These are phyloP conservation scores for Nothophytophthora sp. DNA, from an alignment of 352 stramenopile species.

Conservation along the genomic window DNA sequence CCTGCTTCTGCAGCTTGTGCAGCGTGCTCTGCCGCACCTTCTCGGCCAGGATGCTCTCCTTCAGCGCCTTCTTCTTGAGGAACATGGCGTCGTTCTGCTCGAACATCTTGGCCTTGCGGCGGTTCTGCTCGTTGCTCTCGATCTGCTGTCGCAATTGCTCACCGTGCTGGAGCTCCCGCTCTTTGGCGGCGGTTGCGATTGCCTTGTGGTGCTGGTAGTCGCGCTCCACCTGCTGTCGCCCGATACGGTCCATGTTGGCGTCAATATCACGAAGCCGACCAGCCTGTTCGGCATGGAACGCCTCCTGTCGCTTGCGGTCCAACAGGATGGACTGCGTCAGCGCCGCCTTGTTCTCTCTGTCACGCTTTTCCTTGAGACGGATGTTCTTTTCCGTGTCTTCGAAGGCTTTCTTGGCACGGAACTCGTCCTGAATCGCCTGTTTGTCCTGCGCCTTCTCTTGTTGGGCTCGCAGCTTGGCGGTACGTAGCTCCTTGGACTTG, in stretches of 20 bases:
- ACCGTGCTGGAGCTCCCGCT: constrained; percentile 39
- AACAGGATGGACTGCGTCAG: constrained; percentile 51
- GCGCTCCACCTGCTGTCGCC: constrained; percentile 40
- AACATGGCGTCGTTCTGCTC: constrained; percentile 73
- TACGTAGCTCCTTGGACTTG: constrained; percentile 71
- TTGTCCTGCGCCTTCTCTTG: constrained; percentile 87
- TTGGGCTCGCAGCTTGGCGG: constrained; percentile 74
- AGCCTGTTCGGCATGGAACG: constrained; percentile 48
- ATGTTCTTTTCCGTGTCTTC: constrained; percentile 64
- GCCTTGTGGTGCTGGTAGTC: constrained; percentile 44
- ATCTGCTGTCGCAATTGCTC: constrained; percentile 54
- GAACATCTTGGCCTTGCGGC: constrained; percentile 61
- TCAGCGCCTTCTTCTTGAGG: constrained; percentile 68
- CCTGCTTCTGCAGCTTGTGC: constrained; percentile 57
- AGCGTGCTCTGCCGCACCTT: constrained; percentile 72
- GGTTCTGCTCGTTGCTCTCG: constrained; percentile 49
- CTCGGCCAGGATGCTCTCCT: constrained; percentile 75
- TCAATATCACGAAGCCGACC: constrained; percentile 37
- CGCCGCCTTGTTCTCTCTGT: constrained; percentile 40
- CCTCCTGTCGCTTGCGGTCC: constrained; percentile 61
- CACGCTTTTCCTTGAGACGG: constrained; percentile 49
- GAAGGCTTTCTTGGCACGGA: constrained; percentile 74
- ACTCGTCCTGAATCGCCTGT: constrained; percentile 59
- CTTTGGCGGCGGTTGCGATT: constrained; percentile 28
- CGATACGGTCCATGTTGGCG: constrained; percentile 43